Base-by-base conservation (phyloP, 225 moss, liverwort and hornwort genomes). In the Pleurozium schreberi region DNA sequence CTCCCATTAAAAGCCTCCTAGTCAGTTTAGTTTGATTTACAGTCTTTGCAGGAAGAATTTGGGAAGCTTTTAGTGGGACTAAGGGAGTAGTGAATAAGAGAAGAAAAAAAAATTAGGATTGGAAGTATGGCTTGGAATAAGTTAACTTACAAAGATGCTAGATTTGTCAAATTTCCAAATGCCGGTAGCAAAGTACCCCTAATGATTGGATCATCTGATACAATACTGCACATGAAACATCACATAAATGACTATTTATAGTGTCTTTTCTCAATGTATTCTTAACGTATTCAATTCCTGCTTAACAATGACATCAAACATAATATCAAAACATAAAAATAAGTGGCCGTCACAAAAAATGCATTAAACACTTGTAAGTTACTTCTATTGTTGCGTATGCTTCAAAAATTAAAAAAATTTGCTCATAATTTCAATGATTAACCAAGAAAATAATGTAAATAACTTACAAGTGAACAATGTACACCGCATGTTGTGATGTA, bases 291-390 rank as follows among this genome's bases (percentile, higher is more conserved):
- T n/a, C n/a, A n/a, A n/a, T n/a, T n/a, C n/a, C 0, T 18, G 2
- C 30, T 18, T 18, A 18, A 18, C 18, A 73, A 18, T 47, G 18
- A 18, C 31, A 47, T 47, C 0, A 47, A 22, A 31, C 1, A 1
- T 31, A 47, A 47, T 0, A 0, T 47, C 18, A 30, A 18, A 7
- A 73, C 17, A 18, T 28, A 43, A 18, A 45, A 74, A 30, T 3
- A 47, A 74, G 11, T 18, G 1, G 7, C 18, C 0, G 4, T 18
- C 4, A 31, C 31, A 73, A 47, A 47, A 73, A 18, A 45, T 18
- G 47, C 2, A 0, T 10, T 18, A 30, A 71, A 62, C 45, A 73
- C 3, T 28, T 10, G 0, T 2, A 6, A 1, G 30, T 6, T 45
- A 30, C 18, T 45, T 45, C 6, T 45, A 45, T 4, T 8, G 11